Evolutionary conservation across 192 early-diverging fungal genomes (phyloP).

Genomic region (Entophlyctis helioformis): DNA sequence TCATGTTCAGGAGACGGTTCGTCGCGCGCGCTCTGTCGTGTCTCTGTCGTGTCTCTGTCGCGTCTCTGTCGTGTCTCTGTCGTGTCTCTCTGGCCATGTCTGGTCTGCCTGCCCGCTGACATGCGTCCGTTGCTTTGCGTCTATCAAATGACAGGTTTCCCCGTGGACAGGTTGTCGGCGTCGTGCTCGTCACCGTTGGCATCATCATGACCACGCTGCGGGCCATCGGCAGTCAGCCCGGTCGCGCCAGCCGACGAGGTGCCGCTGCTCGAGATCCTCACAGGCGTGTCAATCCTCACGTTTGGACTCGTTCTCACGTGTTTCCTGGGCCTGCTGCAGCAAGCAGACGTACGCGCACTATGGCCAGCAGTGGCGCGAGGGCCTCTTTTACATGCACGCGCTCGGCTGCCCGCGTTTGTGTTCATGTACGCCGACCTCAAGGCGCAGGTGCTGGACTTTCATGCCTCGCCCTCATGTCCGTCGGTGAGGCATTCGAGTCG

Average conservation of each 20-base stretch:
- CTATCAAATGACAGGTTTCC: slow-evolving; percentile 37
- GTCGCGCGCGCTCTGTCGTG: no score
- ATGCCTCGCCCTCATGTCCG: slow-evolving; percentile 33
- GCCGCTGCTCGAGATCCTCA: slow-evolving; percentile 31
- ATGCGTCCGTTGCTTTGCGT: no score
- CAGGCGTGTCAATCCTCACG: slow-evolving; percentile 57
- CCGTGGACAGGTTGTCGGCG: slow-evolving; percentile 36
- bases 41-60: no score
- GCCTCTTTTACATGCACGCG: slow-evolving; percentile 77
- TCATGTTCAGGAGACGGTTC: no score
- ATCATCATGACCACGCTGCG: slow-evolving; percentile 59
- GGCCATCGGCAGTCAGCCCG: not conserved
- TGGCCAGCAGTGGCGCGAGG: slow-evolving; percentile 76
- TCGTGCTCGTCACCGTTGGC: slow-evolving; percentile 65
- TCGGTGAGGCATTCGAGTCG: slow-evolving; percentile 8
- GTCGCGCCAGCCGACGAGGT: not conserved
- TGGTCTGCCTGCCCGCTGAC: no score
- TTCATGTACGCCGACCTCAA: slow-evolving; percentile 59
- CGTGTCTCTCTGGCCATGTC: no score
- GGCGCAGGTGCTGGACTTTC: slow-evolving; percentile 39
- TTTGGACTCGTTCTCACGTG: slow-evolving; percentile 66
- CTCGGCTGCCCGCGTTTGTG: slow-evolving; percentile 72
- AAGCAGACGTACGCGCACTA: slow-evolving; percentile 64
- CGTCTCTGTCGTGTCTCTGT: no score
- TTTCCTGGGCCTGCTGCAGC: slow-evolving; percentile 73